Evolutionary conservation across 2,329 filamentous ascomycete species (phyloP), one percentile per base, ranked within the genome.

Genomic region (Hymenoscyphus repandus): DNA sequence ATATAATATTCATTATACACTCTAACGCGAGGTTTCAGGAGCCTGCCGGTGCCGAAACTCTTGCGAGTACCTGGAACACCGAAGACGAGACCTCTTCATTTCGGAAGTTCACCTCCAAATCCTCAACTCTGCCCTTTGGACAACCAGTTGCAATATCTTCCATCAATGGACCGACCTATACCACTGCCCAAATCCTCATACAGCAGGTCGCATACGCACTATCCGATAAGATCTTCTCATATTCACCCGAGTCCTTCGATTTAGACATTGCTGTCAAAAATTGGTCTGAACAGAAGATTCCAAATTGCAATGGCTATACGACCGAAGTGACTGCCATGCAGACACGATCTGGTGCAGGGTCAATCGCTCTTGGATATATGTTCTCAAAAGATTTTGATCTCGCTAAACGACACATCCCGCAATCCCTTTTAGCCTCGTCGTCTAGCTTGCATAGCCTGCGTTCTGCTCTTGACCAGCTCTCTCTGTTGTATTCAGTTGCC

Each of bases 361-460:
- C 88, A 58, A 87, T 97, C 66, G 90, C 93, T 18, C 79, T 99
- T 44, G 93, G 93, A 51, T 99, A 99, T 73, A 88, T 97, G 68
- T 99, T 97, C 77, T 96, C 91, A 54, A 89, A 90, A 64, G 93
- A 99, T 72, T 96, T 96, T 65, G 91, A 97, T 68, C 71, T 96
- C 64, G 83, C 80, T 74, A 96, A 93, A 78, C 84, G 91, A 60
- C 84, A 93, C 66, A 84, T 96, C 52, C 92, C 93, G 2, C 93
- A 99, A 77, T 85, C 89, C 13, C 83, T 99, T 57, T 73, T 99
- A 57, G 92, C 90, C 9, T 89, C 90, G 2, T 91, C 90, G 0
- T 83, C 88, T 41, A 92, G 85, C 58, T 75, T 99, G 58, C 81
- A 83, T 53, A 85, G 87, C 66, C 78, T 99, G 64, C 87, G 90